Evolutionary conservation across 73 alveolate species (phyloP), one percentile per base, ranked within the genome.

Genomic region (Durusdinium trenchii): DNA sequence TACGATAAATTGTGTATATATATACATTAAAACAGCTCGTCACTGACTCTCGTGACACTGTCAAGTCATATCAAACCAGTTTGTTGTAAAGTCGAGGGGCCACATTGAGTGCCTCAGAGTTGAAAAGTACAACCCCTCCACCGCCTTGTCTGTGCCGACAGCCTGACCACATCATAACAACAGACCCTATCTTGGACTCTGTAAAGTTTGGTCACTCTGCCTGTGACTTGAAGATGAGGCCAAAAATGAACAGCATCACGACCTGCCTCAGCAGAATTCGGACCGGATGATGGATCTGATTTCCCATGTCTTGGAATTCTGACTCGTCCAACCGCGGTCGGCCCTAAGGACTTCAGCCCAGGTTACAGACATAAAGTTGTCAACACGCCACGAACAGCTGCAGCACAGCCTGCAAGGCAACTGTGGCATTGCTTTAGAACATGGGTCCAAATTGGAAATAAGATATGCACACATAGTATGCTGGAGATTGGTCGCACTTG

Each of bases 311-410:
- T 26, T 16, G 28, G 43, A 16, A 16, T 38, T 23, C 46, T 16
- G 14, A 16, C 43, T 67, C 43, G 82, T 35, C n/a, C 82, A 67
- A 23, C 43, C 35, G 6, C 42, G 18, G 52, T 38, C 23, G 51
- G 85, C 52, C 42, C 52, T 1, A 6, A 16, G 23, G 69, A 57
- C 69, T 57, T 47, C 43, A 28, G 32, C 54, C 96, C 96, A 45
- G 20, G 89, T 45, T 18, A 40, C 98, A 91, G 35, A 89, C 73
- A 46, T 30, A 91, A 47, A 36, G 98, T 91, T 14, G 98, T 91
- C 79, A 91, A 42, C 57, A 91, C 98, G 38, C 98, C 98, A 40
- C 98, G 98, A 52, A 91, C 85, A 16, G 98, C 98, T 36, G 98
- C 98, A 48, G 52, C 67, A 75, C 67, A 69, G 45, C 98, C 98